phyloP scores from a whole-genome alignment of 2,329 filamentous ascomycete genomes.

The Camillea tinctor region DNA sequence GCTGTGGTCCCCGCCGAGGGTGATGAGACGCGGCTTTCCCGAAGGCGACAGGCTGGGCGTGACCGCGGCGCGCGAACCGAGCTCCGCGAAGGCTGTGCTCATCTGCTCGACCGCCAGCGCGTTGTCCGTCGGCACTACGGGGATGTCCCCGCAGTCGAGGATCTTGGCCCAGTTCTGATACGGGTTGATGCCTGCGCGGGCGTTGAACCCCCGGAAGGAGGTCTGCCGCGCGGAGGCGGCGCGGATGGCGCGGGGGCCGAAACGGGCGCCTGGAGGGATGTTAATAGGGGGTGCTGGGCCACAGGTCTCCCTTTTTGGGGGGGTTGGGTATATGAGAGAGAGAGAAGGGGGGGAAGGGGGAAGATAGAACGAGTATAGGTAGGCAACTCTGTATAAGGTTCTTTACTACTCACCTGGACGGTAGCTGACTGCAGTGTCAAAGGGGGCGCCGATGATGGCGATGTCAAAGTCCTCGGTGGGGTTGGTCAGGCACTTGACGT shows the following conservation, averaged over 20 bases:
- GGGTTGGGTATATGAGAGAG: background rate
- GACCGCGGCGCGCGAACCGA: slow-evolving; percentile 45
- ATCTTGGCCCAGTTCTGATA: slow-evolving; percentile 54
- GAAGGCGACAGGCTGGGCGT: slow-evolving; percentile 38
- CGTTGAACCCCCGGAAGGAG: slow-evolving; percentile 77
- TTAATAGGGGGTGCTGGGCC: background rate
- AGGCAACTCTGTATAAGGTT: too few relatives aligned
- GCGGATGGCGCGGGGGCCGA: slow-evolving; percentile 84
- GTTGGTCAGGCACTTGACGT: slow-evolving; percentile 68
- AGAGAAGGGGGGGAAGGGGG: too few relatives aligned
- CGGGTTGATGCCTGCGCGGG: slow-evolving; percentile 78
- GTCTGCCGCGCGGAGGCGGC: slow-evolving; percentile 80
- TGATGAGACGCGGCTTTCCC: slow-evolving; percentile 61
- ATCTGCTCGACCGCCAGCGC: slow-evolving; percentile 78
- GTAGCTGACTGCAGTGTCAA: slow-evolving; percentile 72
- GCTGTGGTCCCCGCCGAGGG: slow-evolving; percentile 72
- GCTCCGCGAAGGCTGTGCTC: slow-evolving; percentile 74
- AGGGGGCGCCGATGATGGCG: slow-evolving; percentile 69
- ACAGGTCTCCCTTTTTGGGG: too few relatives aligned
- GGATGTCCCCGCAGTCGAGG: slow-evolving; percentile 83
- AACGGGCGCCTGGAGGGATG: slow-evolving; percentile 61
- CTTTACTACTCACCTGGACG: slow-evolving; percentile 55
- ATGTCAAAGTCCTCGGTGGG: slow-evolving; percentile 67
- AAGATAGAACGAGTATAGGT: too few relatives aligned
- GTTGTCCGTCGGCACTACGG: slow-evolving; percentile 85